Base-by-base conservation (phyloP, 345 rosid genomes). In the Hibiscus syriacus region DNA sequence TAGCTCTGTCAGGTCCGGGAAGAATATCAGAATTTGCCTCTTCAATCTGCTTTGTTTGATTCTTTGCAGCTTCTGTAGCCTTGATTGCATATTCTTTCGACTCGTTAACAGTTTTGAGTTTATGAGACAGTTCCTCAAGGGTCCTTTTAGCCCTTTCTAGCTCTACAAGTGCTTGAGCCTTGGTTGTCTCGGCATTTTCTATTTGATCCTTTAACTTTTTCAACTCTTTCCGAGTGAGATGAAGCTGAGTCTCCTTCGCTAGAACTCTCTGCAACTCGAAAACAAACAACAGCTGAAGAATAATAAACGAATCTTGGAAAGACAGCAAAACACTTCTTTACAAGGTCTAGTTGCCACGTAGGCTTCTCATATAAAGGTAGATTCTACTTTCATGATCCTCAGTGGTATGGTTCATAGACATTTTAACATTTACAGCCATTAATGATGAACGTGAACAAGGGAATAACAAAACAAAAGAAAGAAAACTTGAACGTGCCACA, bases 211-310 rank as follows among this genome's bases (percentile, higher is more conserved):
- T 84, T 60, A 90, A 73, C 84, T 76, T 87, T 71, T 80, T 80
- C 56, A 93, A 74, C 87, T 90, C 92, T 69, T 84, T 90, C 73
- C 86, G 87, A 12, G 87, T 85, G 67, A 93, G 82, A 73, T 90
- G 98, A 75, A 90, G 91, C 77, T 85, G 94, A 4, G 89, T 84
- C 80, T 90, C 92, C 79, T 89, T 90, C 10, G 85, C 97, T 80
- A 86, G 73, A 39, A 80, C 85, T 77, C 82, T 83, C 98, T 93
- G 81, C 66, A 80, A 2, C 30, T 23, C 7, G 49, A 8, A 52
- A 46, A n/a, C 32, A 38, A 67, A 13, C 3, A 43, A 25, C 4
- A 20, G 56, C 16, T 58, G 39, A 27, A 62, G 9, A 62, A 39
- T 22, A 23, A 2, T 6, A 61, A 20, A 38, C 16, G 1, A 5